Base-by-base conservation (phyloP, 495 filamentous ascomycete species). In the Aspergillus bertholletiae region DNA sequence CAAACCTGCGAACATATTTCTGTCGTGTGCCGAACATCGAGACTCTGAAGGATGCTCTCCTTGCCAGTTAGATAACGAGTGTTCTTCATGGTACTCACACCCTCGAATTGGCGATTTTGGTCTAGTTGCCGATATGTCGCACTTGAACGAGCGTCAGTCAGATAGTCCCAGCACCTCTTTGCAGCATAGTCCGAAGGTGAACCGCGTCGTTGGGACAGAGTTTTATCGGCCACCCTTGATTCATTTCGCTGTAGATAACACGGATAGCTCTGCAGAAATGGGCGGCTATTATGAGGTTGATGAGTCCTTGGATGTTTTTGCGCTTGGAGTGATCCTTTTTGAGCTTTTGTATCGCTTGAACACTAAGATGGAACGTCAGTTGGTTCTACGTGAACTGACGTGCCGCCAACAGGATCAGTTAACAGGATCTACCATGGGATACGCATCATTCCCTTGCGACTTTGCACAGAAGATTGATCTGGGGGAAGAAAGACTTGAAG, bases 1-100 rank as follows among this genome's bases (percentile, higher is more conserved):
- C 37, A 90, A 90, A 62, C 87, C 85, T 0, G 87, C 86, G 15
- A 90, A 89, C 49, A 81, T 90, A 11, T 80, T 90, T 44, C 74
- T 88, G 26, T 76, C 68, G 12, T 53, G 59, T 20, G 62, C 68
- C 0, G 73, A 76, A 26, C 62, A 51, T 9, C 56, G 49, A 12
- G 47, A 58, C 7, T 22, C 56, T 32, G 55, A 69, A 3, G 62
- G 39, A 11, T 77, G 75, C 49, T 26, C 32, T 26, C 39, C 66
- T 2, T 83, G 79, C 35, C 53, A 53, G 46, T 63, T 57, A 5
- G 64, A 63, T 20, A 47, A 40, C 12, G 30, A 47, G 7, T 44
- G 53, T 1, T 59, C 54, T 28, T 53, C 58, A 8, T 71, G 69
- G 47, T 81, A 75, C 67, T 68, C 72, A 46, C 67, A 73, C 32